Evolutionary conservation across 164 flowering plant species (phyloP).

Genomic region (Vitis cinerea): DNA sequence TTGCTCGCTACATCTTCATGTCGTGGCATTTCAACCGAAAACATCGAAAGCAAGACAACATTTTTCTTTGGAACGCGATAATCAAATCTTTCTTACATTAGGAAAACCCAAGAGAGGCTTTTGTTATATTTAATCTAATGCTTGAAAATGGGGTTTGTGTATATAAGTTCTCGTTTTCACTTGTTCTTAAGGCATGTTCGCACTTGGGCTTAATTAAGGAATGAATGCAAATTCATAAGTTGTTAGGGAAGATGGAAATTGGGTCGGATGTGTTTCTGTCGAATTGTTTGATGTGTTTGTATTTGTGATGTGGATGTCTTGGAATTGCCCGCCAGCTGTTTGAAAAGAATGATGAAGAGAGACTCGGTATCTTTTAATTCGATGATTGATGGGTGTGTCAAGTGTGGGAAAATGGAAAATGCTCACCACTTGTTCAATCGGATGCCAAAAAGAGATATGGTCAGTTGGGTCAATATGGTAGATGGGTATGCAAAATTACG

Average conservation of each 20-base stretch:
- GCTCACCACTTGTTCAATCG: slow-evolving; percentile 44
- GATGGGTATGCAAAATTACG: slow-evolving; percentile 60
- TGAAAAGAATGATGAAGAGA: slow-evolving; percentile 39
- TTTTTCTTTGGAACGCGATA: slow-evolving; percentile 60
- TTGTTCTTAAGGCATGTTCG: slow-evolving; percentile 64
- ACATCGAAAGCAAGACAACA: slow-evolving; percentile 17
- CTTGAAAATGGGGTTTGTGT: slow-evolving; percentile 41
- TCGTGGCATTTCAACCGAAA: slow-evolving; percentile 15
- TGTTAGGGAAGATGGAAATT: slow-evolving; percentile 39
- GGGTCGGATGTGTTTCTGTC: slow-evolving; percentile 53
- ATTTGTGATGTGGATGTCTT: slow-evolving; percentile 42
- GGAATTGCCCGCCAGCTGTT: slow-evolving; percentile 46
- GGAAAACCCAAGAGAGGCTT: slow-evolving; percentile 34
- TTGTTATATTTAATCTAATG: slow-evolving; percentile 48
- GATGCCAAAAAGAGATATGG: slow-evolving; percentile 54
- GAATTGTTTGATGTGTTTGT: slow-evolving; percentile 51
- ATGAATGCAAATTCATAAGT: slow-evolving; percentile 64
- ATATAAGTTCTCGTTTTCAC: slow-evolving; percentile 53
- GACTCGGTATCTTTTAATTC: slow-evolving; percentile 65
- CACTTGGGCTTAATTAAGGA: slow-evolving; percentile 33
- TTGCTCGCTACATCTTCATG: slow-evolving; percentile 53
- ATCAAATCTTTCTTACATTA: slow-evolving; percentile 60
- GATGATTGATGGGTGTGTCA: slow-evolving; percentile 64
- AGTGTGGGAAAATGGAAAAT: slow-evolving; percentile 47
- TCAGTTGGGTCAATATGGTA: slow-evolving; percentile 64